Evolutionary conservation across 1,139 yeast species (phyloP).

Genomic region (Hemisphaericaspora xylofermentans): DNA sequence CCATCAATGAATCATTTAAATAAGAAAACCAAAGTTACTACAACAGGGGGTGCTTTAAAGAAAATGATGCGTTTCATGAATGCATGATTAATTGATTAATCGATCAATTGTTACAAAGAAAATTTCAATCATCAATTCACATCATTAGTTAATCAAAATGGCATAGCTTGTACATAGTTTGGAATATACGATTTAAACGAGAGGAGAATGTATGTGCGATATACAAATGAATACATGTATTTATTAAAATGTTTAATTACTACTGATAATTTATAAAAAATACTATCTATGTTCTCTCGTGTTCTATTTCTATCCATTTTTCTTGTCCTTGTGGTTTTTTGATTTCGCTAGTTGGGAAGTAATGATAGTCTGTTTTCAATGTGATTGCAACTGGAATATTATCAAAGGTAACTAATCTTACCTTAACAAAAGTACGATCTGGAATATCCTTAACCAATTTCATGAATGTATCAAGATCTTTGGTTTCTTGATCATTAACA

Average conservation of each 20-base stretch:
- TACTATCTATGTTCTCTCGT: slow-evolving; percentile 6
- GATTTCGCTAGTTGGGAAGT: slow-evolving; percentile 80
- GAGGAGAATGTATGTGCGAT: neutral
- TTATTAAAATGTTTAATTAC: no score
- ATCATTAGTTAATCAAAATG: neutral
- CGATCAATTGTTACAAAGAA: neutral
- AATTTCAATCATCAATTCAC: neutral
- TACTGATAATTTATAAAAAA: no score
- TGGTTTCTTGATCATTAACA: slow-evolving; percentile 75
- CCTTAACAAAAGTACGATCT: slow-evolving; percentile 77
- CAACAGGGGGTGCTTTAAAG: slow-evolving; percentile 50
- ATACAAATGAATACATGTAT: neutral
- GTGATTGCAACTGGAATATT: slow-evolving; percentile 84
- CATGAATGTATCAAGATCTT: slow-evolving; percentile 64
- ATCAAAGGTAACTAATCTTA: slow-evolving; percentile 81
- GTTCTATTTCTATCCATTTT: slow-evolving; percentile 52
- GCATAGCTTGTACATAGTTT: slow-evolving; percentile 8
- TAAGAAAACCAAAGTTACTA: slow-evolving; percentile 58
- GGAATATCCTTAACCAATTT: slow-evolving; percentile 63
- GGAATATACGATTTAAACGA: slow-evolving; percentile 1
- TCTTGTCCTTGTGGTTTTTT: slow-evolving; percentile 42
- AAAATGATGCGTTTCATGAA: slow-evolving; percentile 32
- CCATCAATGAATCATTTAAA: slow-evolving; percentile 62
- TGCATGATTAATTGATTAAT: neutral
- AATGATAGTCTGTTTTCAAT: slow-evolving; percentile 84